Percentiles rank a stretch among this genome's conserved stretches.
Evolutionary conservation across 139 green algal species (phyloP).

Genomic region (Chlorella vulgaris): DNA sequence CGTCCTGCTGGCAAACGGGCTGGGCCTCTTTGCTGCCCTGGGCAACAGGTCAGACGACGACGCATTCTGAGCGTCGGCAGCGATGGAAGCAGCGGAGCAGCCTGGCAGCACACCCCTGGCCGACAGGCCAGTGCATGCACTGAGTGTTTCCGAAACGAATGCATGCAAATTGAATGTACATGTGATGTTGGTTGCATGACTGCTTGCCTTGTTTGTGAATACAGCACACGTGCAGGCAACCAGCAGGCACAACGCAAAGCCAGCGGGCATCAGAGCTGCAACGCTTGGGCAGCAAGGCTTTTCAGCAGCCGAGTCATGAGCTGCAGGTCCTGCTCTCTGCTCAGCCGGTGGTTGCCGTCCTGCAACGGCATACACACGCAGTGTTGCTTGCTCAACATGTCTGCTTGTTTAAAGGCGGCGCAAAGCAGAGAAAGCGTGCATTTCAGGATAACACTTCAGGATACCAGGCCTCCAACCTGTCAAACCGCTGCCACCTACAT

Average conservation of each 20-base stretch:
- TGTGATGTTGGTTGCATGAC: too few relatives aligned
- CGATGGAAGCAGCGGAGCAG: not conserved
- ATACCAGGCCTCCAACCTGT: too few relatives aligned
- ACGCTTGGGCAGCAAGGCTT: not conserved
- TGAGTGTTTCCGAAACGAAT: too few relatives aligned
- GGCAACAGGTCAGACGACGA: not conserved
- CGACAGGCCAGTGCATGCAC: too few relatives aligned
- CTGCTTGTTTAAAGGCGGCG: too few relatives aligned
- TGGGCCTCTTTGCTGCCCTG: not conserved
- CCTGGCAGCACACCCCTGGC: not conserved
- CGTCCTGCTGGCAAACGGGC: not conserved
- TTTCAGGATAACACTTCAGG: too few relatives aligned
- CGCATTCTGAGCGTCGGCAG: conserved; percentile 3
- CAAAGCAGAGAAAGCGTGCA: too few relatives aligned
- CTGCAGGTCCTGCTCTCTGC: conserved; percentile 10
- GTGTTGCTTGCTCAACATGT: not conserved
- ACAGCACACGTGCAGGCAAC: too few relatives aligned
- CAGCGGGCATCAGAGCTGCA: not conserved
- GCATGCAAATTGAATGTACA: too few relatives aligned
- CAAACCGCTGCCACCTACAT: too few relatives aligned
- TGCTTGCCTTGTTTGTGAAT: too few relatives aligned
- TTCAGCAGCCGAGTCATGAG: conserved; percentile 21
- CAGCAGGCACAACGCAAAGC: too few relatives aligned
- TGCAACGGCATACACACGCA: not conserved
- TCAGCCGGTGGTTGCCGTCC: conserved; percentile 31